Base-by-base conservation (phyloP, 257 asterid genomes). In the Nicotiana obtusifolia region DNA sequence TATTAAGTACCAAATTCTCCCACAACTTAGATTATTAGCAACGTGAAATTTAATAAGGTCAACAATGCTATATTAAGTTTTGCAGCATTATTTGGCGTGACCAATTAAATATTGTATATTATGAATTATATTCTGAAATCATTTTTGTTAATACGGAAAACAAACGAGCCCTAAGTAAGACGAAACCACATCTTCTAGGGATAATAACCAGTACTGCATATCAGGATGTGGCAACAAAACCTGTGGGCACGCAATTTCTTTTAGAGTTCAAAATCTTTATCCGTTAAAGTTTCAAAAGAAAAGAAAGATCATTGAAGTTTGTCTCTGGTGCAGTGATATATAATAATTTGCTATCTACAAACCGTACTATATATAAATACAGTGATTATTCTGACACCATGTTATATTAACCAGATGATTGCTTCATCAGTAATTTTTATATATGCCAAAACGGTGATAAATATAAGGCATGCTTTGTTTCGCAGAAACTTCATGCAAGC, bases 301-400 rank as follows among this genome's bases (percentile, higher is more conserved):
- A 75, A 15, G 28, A 3, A 24, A 75, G n/a, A 75, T 24, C 15
- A 75, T 75, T 75, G 44, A 75, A 49, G 41, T 49, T 75, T 75
- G 80, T 75, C 62, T 49, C 19, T 75, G 41, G 26, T 75, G 37
- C 79, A 75, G 5, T 75, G 59, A 49, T 49, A 75, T 10, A 49
- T 49, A 41, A 44, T 71, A 30, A 47, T 73, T 20, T 71, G 33
- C 31, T 44, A 71, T 52, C 24, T 52, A 26, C 10, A 22, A 22
- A 33, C 7, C 35, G 78, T 44, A 71, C 78, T 22, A 71, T 71
- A 71, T 16, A 71, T 22, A 73, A 11, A 44, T 73, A 15, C 2
- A 73, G 52, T 75, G 49, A 49, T 49, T 33, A 49, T 41, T 41
- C 62, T 75, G 80, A 75, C 79, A 75, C 62, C 79, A 47, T 75